phyloP scores from a whole-genome alignment of 805 yeast species.

The Pichia nanzhaoensis region DNA sequence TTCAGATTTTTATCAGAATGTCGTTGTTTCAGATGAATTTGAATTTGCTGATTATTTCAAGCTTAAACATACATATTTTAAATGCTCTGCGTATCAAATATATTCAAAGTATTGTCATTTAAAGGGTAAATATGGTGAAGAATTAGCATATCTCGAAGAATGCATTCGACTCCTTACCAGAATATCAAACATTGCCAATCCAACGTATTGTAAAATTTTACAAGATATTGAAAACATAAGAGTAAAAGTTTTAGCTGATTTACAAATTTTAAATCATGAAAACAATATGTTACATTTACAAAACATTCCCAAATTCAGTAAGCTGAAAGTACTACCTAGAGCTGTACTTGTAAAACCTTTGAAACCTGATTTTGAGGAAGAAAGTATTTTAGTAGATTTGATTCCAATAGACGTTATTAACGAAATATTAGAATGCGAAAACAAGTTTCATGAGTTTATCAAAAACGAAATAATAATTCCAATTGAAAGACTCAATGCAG shows the following conservation, averaged over 20 bases:
- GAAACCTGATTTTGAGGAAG: slow-evolving; percentile 27
- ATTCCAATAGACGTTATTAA: slow-evolving; percentile 64
- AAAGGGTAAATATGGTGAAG: slow-evolving; percentile 58
- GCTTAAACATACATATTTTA: slow-evolving; percentile 58
- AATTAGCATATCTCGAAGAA: slow-evolving; percentile 48
- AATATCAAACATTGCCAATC: background rate
- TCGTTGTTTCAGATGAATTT: background rate
- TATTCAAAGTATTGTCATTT: slow-evolving; percentile 44
- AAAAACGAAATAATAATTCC: slow-evolving; percentile 30
- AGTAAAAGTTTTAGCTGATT: slow-evolving; percentile 36
- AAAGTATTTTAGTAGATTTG: slow-evolving; percentile 45
- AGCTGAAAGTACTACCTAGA: slow-evolving; percentile 37
- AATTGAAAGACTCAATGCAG: slow-evolving; percentile 37
- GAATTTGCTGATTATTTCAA: slow-evolving; percentile 45
- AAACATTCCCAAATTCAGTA: slow-evolving; percentile 43
- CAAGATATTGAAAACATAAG: slow-evolving; percentile 49
- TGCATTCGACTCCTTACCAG: slow-evolving; percentile 35
- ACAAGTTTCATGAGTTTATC: slow-evolving; percentile 29
- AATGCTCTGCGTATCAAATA: slow-evolving; percentile 65
- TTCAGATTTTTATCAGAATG: slow-evolving; percentile 41
- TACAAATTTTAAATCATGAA: slow-evolving; percentile 61
- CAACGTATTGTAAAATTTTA: slow-evolving; percentile 27
- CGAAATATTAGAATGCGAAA: slow-evolving; percentile 55
- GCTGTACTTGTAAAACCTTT: slow-evolving; percentile 49
- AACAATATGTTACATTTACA: slow-evolving; percentile 75